A percentile compares a stretch with the other conserved stretches of the same genome.
phyloP scores from a whole-genome alignment of 352 stramenopile genomes.

The Phytopythium montanum region DNA sequence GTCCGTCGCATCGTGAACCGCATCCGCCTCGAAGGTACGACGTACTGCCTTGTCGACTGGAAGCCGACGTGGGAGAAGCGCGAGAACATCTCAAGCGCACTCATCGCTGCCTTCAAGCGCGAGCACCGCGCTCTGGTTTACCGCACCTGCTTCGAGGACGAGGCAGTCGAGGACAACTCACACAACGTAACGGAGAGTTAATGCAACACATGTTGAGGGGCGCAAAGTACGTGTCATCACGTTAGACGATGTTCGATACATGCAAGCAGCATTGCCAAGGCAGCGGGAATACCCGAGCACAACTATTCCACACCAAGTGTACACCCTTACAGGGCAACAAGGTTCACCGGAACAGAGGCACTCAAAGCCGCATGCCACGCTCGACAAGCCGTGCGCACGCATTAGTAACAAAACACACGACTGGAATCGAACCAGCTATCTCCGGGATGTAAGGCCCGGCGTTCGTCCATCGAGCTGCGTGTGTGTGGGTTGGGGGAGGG shows the following conservation, averaged over 20 bases:
- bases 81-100: background rate
- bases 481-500: background rate
- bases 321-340: background rate
- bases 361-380: background rate
- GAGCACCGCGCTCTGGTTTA: conserved; percentile 17
- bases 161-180: conserved; percentile 15
- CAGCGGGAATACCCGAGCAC: background rate
- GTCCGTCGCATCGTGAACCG: background rate
- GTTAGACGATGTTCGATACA: conserved; percentile 1
- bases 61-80: conserved; percentile 12
- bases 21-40: conserved; percentile 1
- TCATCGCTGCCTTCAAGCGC: conserved; percentile 16
- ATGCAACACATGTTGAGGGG: conserved; percentile 1
- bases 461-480: background rate
- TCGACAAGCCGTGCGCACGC: background rate
- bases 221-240: background rate
- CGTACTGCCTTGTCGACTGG: conserved; percentile 22
- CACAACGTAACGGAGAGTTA: conserved; percentile 14
- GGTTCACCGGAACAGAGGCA: background rate
- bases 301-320: background rate
- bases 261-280: background rate
- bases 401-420: background rate
- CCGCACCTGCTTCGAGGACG: conserved; percentile 16
- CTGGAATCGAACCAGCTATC: conserved; percentile 1
- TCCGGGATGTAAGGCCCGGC: background rate